Conservation (phyloP, 2,329 filamentous ascomycete genomes). For the Ophiostoma himal-ulmi region DNA sequence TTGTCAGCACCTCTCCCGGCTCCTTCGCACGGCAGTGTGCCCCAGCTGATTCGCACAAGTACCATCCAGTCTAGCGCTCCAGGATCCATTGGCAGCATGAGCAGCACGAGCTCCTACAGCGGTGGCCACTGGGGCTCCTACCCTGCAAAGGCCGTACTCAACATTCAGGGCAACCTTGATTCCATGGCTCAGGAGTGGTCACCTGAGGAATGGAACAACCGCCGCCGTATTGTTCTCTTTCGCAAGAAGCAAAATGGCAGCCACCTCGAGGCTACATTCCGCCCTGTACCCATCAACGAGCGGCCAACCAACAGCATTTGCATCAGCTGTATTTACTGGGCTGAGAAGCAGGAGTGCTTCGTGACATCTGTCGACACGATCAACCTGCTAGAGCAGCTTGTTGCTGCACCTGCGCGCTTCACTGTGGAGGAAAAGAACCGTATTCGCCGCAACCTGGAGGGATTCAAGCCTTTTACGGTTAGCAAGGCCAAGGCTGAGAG, state of each 20-base stretch:
- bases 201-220: constrained; percentile 69
- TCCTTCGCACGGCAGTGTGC: constrained; percentile 35
- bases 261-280: constrained; percentile 74
- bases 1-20: constrained; percentile 47
- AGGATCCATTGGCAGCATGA: constrained; percentile 26
- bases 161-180: constrained; percentile 79
- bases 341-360: constrained; percentile 81
- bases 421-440: constrained; percentile 98
- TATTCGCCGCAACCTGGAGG: constrained; percentile 90
- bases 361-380: constrained; percentile 98
- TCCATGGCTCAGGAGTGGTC: constrained; percentile 81
- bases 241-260: constrained; percentile 74
- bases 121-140: constrained; percentile 79
- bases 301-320: constrained; percentile 79
- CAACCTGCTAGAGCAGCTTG: constrained; percentile 83
- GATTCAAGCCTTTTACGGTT: constrained; percentile 85
- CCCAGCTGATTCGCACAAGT: constrained; percentile 52
- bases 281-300: constrained; percentile 70
- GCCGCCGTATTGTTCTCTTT: constrained; percentile 83
- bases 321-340: constrained; percentile 97
- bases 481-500: constrained; percentile 89
- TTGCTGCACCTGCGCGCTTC: constrained; percentile 69
- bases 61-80: constrained; percentile 39
- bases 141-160: constrained; percentile 75
- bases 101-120: constrained; percentile 37